Evolutionary conservation across 1,284 basidiomycete genomes (phyloP).

Genomic region (Ceratobasidium papillatum): DNA sequence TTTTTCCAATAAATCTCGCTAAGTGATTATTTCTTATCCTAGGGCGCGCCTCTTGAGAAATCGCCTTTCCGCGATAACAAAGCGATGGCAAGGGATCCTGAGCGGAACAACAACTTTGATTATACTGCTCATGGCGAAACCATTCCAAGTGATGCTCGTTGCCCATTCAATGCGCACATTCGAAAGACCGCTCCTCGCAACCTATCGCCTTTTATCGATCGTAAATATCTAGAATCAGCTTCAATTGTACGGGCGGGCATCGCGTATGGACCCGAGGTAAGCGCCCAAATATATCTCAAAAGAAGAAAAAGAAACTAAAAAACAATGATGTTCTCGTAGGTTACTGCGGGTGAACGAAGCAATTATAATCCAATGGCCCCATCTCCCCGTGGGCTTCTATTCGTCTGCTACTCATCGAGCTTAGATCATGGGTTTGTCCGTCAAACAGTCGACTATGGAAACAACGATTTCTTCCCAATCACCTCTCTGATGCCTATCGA

Average conservation of each 20-base stretch:
- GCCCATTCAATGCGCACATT: constrained; percentile 51
- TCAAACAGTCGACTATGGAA: background rate
- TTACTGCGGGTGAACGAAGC: background rate
- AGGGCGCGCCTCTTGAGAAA: background rate
- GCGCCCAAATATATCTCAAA: background rate
- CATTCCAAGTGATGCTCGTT: constrained; percentile 41
- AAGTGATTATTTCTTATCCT: background rate
- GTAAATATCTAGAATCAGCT: constrained; percentile 40
- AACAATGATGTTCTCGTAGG: background rate
- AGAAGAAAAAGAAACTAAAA: too few relatives aligned
- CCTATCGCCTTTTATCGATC: constrained; percentile 45
- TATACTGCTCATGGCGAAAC: constrained; percentile 41
- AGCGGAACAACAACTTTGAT: constrained; percentile 49
- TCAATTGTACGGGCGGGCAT: constrained; percentile 48
- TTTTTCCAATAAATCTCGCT: background rate
- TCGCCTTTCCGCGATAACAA: constrained; percentile 42
- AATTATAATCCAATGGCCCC: background rate
- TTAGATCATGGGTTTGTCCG: constrained; percentile 49
- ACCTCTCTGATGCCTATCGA: background rate
- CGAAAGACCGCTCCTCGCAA: constrained; percentile 50
- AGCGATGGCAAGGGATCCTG: constrained; percentile 30
- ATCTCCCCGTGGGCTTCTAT: constrained; percentile 48
- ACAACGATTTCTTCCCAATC: constrained; percentile 29
- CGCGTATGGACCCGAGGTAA: constrained; percentile 51
- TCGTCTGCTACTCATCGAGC: constrained; percentile 50